Conservation (phyloP, 176 grass and related monocot genomes). For the Lolium perenne region DNA sequence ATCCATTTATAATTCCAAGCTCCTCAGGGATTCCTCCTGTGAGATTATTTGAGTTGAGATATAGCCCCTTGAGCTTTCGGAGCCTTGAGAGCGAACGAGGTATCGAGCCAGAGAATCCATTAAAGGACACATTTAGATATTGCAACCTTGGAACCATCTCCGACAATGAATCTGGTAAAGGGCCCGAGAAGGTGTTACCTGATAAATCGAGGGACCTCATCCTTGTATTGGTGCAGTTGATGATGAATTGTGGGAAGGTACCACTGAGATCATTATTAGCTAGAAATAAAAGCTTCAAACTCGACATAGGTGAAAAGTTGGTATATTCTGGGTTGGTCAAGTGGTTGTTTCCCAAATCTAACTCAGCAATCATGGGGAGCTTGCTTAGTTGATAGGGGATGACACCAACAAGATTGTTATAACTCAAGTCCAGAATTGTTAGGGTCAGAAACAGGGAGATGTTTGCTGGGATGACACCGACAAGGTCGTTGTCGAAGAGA, state of each 20-base stretch:
- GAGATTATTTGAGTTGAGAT: constrained; percentile 17
- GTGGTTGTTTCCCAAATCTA: neutral
- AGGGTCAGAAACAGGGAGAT: neutral
- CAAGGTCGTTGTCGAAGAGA: neutral
- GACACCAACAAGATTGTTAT: neutral
- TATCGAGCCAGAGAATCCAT: neutral
- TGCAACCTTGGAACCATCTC: neutral
- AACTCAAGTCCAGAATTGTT: neutral
- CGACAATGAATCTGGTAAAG: neutral
- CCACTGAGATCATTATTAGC: neutral
- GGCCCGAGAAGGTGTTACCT: neutral
- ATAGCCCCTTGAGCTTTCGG: neutral
- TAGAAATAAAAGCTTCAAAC: neutral
- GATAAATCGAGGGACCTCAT: neutral
- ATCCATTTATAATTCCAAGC: too few relatives aligned
- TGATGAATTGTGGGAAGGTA: neutral
- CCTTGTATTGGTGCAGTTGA: neutral
- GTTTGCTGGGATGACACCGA: neutral
- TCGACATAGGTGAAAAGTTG: neutral
- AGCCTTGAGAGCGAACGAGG: constrained; percentile 42
- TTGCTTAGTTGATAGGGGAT: neutral
- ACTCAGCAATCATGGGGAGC: neutral
- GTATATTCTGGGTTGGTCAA: neutral
- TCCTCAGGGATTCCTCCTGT: neutral
- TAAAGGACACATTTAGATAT: neutral